Percentiles rank a stretch among this genome's conserved stretches.
Conservation (phyloP, 352 stramenopile species). For the Globisporangium irregulare region DNA sequence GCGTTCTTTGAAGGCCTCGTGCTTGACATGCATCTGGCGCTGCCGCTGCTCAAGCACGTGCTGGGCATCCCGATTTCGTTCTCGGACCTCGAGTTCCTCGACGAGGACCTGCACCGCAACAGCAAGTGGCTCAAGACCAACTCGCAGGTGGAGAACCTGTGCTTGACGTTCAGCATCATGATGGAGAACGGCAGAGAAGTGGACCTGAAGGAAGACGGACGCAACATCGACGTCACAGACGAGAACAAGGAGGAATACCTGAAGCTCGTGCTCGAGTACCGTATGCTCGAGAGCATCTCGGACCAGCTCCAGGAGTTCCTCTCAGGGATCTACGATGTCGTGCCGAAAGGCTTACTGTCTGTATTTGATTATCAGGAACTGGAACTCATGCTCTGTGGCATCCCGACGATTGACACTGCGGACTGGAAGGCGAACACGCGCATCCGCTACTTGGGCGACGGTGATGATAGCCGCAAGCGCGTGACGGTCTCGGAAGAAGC, state of each 20-base stretch:
- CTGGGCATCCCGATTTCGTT: conserved; percentile 75
- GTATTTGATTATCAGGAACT: conserved; percentile 85
- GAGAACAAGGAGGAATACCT: conserved; percentile 96
- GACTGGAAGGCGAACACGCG: conserved; percentile 61
- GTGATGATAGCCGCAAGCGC: conserved; percentile 33
- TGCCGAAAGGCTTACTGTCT: conserved; percentile 54
- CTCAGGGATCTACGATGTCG: conserved; percentile 68
- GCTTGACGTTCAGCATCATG: conserved; percentile 73
- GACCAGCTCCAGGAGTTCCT: conserved; percentile 67
- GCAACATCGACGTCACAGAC: conserved; percentile 92
- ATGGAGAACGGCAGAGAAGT: conserved; percentile 65
- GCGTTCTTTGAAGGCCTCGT: conserved; percentile 65
- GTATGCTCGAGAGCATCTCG: conserved; percentile 72
- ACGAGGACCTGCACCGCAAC: conserved; percentile 66
- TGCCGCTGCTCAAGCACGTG: conserved; percentile 72
- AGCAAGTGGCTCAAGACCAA: conserved; percentile 66
- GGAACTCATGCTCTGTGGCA: conserved; percentile 70
- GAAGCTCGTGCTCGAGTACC: conserved; percentile 58
- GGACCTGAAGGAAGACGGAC: conserved; percentile 89
- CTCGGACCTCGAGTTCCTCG: conserved; percentile 71
- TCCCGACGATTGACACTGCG: conserved; percentile 62
- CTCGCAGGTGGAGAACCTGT: conserved; percentile 48
- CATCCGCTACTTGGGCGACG: conserved; percentile 57
- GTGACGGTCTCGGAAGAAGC: conserved; percentile 25
- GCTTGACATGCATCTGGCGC: conserved; percentile 53